Evolutionary conservation across 441 rosid species (phyloP), one percentile per base, ranked within the genome.

Genomic region (Gossypium laxum): DNA sequence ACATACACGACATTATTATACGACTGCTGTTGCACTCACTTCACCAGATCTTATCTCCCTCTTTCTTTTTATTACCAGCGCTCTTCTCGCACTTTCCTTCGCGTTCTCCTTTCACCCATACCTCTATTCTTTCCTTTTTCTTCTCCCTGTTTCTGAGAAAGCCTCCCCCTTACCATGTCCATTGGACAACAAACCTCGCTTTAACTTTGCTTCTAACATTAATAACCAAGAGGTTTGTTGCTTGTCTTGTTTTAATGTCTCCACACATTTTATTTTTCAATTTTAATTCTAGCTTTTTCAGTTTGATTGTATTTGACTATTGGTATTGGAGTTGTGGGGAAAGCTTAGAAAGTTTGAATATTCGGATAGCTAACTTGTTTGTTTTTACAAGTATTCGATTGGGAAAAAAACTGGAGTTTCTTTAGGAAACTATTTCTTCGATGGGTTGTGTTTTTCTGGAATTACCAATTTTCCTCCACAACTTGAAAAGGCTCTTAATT

Each of bases 51-150:
- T 34, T 34, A 34, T 34, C 43, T 34, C 11, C 43, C 43, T 34
- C 43, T 34, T 6, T 34, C 41, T 34, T 34, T 34, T 7, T 34
- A 34, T 34, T 34, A 34, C 43, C 0, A 34, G 43, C 43, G 43
- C 43, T 34, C 10, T 34, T 34, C 75, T 74, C 76, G 82, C 80
- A 2, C 69, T 67, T 61, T 41, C 66, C 47, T 24, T 61, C 64
- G 60, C 62, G 1, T 54, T 38, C 15, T 52, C 62, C 26, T 41
- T 65, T 54, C 50, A 15, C 26, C 58, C 30, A 50, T 57, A 59
- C 58, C 68, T 30, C 26, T 18, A 52, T 59, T 41, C 59, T 8
- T 1, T 60, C 56, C 56, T 21, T 19, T 54, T 26, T 60, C 45
- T n/a, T 61, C 12, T 48, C 34, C 52, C 12, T 26, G 41, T 19